phyloP scores from a whole-genome alignment of 805 yeast genomes.

The Metschnikowia cerradonensis region DNA sequence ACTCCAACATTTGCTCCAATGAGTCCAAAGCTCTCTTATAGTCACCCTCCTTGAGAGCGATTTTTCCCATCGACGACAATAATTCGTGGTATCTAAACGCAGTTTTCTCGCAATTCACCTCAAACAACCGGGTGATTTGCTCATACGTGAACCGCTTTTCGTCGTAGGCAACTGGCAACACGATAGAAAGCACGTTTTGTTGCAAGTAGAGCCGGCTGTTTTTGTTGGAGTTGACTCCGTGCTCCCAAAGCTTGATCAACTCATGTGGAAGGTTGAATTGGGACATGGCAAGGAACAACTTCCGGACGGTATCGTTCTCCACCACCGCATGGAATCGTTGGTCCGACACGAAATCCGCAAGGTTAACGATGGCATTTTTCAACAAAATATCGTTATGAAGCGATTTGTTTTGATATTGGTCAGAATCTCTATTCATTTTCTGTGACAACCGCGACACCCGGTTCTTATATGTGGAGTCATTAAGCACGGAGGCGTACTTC shows the following conservation, averaged over 20 bases:
- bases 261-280: conserved; percentile 46
- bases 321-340: conserved; percentile 29
- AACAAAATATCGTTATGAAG: conserved; percentile 26
- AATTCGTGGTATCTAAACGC: conserved; percentile 40
- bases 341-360: conserved; percentile 26
- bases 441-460: conserved; percentile 33
- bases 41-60: conserved; percentile 62
- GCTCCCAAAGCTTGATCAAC: conserved; percentile 68
- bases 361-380: conserved; percentile 30
- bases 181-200: conserved; percentile 64
- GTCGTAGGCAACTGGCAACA: conserved; percentile 63
- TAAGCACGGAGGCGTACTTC: conserved; percentile 14
- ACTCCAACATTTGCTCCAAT: conserved; percentile 56
- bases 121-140: conserved; percentile 56
- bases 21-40: conserved; percentile 61
- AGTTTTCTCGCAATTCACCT: conserved; percentile 33
- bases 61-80: conserved; percentile 69
- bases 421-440: conserved; percentile 35
- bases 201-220: conserved; percentile 48
- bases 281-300: conserved; percentile 31
- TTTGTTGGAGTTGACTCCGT: conserved; percentile 45
- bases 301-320: conserved; percentile 21
- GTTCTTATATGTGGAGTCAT: conserved; percentile 22
- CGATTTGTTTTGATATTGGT: conserved; percentile 23
- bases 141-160: conserved; percentile 56